Base-by-base conservation (phyloP, 495 filamentous ascomycete species). In the Zalerion maritima region DNA sequence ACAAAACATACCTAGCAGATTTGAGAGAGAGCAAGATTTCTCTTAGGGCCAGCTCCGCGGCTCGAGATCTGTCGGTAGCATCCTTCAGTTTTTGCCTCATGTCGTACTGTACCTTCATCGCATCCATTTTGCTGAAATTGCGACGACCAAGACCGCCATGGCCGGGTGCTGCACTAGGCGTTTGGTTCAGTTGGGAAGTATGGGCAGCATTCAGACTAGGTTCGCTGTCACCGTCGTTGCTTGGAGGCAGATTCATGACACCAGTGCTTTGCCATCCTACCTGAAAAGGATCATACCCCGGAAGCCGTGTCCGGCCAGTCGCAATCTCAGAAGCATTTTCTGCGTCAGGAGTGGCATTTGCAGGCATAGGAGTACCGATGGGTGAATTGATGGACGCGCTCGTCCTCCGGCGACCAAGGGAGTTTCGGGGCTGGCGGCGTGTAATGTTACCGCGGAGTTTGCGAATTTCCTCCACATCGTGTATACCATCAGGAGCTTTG, bases 381-480 rank as follows among this genome's bases (percentile, higher is more conserved):
- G 12, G 42, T 26, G 21, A 40, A 38, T 0, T 37, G 18, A 11
- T 55, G 58, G n/a, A n/a, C n/a, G 8, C 42, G 32, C 12, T 50
- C 58, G 24, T 75, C 68, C 24, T 65, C 55, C 71, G 70, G 30
- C 53, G 54, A 12, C 61, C 53, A 2, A 68, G 55, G 6, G 67
- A 71, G 27, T 67, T 73, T 36, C 73, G 69, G 2, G 79, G 70
- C 50, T 86, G 78, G 35, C 84, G 63, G 23, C 85, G 69, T 24
- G 85, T 94, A 55, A 94, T 86, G 18, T 70, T 68, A 23, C 78
- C 75, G 33, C 85, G 69, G 38, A 89, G 60, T 48, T 75, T 78
- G 42, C 71, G 64, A 47, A 94, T 94, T 52, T 79, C 80, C 4
- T 84, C 80, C 18, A 92, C 78, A 56, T 91, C 66, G 52, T 94